Conservation (phyloP, 2,329 filamentous ascomycete genomes). For the Fusarium subtropicale region DNA sequence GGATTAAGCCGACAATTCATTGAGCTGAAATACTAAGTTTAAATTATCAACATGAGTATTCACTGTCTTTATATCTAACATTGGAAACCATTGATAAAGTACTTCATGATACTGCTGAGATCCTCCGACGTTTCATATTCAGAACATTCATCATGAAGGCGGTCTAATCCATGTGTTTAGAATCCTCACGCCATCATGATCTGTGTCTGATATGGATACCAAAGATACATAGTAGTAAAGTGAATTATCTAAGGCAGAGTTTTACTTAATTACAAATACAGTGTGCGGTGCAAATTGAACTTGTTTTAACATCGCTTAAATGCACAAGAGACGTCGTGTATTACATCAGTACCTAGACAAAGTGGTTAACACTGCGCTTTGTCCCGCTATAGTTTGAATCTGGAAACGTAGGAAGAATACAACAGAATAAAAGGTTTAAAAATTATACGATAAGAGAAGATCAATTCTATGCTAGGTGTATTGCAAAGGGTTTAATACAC, state of each 20-base stretch:
- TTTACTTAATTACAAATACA: neutral
- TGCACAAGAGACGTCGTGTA: no score
- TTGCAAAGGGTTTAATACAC: neutral
- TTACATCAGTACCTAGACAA: no score
- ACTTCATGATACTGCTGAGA: neutral
- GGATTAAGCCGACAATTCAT: conserved; percentile 1
- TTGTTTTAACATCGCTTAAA: neutral
- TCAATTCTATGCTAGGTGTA: neutral
- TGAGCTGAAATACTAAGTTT: neutral
- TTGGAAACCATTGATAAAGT: neutral
- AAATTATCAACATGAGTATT: no score
- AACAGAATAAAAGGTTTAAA: neutral
- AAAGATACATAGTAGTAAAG: neutral
- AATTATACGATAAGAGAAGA: neutral
- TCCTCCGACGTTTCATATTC: neutral
- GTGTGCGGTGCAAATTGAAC: neutral
- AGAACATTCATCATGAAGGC: conserved; percentile 19
- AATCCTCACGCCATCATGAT: neutral
- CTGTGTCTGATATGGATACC: neutral
- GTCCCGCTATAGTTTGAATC: neutral
- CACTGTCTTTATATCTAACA: neutral
- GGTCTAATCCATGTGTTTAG: neutral
- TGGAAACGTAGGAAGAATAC: neutral
- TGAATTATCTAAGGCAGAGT: neutral
- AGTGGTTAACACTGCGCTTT: neutral